Evolutionary conservation across 768 basidiomycete species (phyloP), one percentile per base, ranked within the genome.

Genomic region (Auricularia cornea): DNA sequence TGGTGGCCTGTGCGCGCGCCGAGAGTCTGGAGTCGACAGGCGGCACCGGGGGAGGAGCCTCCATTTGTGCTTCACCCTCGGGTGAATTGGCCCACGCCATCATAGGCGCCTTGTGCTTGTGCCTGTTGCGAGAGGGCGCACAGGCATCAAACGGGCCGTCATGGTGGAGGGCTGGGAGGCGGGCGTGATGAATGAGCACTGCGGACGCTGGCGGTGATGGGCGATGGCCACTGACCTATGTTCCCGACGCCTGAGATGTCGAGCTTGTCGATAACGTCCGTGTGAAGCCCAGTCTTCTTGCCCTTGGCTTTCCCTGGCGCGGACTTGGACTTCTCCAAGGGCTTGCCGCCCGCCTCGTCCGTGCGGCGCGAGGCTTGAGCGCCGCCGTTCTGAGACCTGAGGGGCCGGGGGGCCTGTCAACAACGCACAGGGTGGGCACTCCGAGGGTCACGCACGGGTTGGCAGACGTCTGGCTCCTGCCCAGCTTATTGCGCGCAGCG

Each of bases 71-170:
- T 6, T 59, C 69, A 11, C 67, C 67, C 5, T 70, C 31, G 72
- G 75, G 12, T 72, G 68, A 33, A 67, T 68, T 65, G 74, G 62
- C 79, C 90, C 90, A 94, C 30, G 92, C 89, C 66, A 86, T 79
- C 85, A 94, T 87, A 57, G 92, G 92, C 11, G 92, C 92, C 71
- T 85, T 87, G 70, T 81, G 84, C 67, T 82, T 85, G 68, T 90
- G 84, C 56, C 84, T 84, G 77, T 94, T 94, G 70, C 92, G 88
- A 57, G 92, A 93, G 1, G 92, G 92, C 2, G 92, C 92, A 71
- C 91, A 93, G 31, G 92, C 92, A 71, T 94, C 92, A 72, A 94
- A 94, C 14, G 92, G 92, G 32, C 92, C 92, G 70, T 94, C 92
- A 70, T 94, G 92, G 70, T 94, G 92, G 76, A 94, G 90, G 85